phyloP scores from a whole-genome alignment of 106 monocot genomes.

The Alisma plantagoaquatica region DNA sequence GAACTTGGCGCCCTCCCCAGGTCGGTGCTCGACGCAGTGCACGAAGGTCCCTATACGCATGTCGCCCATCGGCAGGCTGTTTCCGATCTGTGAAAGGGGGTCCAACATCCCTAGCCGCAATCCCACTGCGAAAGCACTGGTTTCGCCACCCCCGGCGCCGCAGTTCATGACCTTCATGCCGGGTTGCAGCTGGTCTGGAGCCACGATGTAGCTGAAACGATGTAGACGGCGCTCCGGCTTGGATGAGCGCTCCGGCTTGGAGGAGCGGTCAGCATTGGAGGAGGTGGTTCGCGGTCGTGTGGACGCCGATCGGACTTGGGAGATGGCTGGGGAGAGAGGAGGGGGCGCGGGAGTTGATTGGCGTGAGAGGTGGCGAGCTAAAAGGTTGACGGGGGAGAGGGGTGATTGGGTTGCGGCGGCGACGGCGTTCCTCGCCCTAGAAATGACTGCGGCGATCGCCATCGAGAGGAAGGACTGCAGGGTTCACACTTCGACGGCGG shows the following conservation, averaged over 20 bases:
- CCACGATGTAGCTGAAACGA: conserved; percentile 20
- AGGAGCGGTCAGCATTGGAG: neutral
- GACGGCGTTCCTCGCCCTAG: neutral
- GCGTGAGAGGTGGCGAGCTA: neutral
- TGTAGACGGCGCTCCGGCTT: too few species aligned
- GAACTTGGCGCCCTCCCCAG: conserved; percentile 23
- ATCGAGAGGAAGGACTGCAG: neutral
- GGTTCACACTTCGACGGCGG: neutral
- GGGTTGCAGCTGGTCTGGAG: conserved; percentile 10
- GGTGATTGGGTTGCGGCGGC: neutral
- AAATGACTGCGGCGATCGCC: conserved; percentile 1
- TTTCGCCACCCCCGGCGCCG: conserved; percentile 2
- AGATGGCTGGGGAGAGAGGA: neutral
- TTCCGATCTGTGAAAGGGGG: conserved; percentile 19
- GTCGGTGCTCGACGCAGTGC: conserved; percentile 16
- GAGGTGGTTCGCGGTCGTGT: neutral
- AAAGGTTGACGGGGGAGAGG: neutral
- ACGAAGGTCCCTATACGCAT: conserved; percentile 27
- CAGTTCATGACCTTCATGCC: conserved; percentile 21
- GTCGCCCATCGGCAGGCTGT: conserved; percentile 12
- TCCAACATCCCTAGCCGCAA: conserved; percentile 15
- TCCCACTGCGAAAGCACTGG: neutral
- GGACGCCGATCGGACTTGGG: neutral
- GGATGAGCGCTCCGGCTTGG: too few species aligned
- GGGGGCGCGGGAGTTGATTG: neutral